Evolutionary conservation across 805 yeast species (phyloP), one percentile per base, ranked within the genome.

Genomic region (Myxozyma geophila): DNA sequence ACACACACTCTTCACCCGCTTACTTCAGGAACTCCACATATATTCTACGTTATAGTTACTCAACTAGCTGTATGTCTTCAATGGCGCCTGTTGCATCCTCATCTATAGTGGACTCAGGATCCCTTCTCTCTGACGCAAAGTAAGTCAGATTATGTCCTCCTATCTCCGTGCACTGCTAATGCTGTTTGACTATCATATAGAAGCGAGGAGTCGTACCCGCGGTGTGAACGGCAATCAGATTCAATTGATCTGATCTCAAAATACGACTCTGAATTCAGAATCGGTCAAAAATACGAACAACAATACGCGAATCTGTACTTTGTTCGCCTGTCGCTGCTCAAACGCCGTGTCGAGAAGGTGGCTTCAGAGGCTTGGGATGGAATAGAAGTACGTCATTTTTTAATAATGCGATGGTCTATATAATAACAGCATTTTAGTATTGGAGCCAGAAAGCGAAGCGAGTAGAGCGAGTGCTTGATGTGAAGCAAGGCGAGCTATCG

Each of bases 291-390:
- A 7, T 87, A 85, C 66, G 79, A 76, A 33, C 78, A 78, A 39
- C 93, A 88, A 72, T 88, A 81, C 69, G 86, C 86, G 37, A 76
- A 80, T 28, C 74, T 87, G 40, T 88, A 88, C 70, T 80, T 77
- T 59, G 76, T 80, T 63, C 78, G 93, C 37, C 76, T 86, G n/a
- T 74, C 74, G 1, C 72, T 73, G 33, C 75, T 88, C 50, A 78
- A 82, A 64, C 80, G 82, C 12, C 74, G 83, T 7, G 81, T 85
- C 0, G 71, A 76, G 52, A 78, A 78, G 44, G 77, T 78, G 59
- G 86, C 86, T 1, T 70, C 71, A 1, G 72, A 74, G 77, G 82
- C 82, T 68, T 88, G 93, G 92, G 84, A 85, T 44, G 74, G 80
- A 39, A 84, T 78, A 64, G 74, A 73, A 37, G 75, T 82, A 41